Conservation (phyloP, 805 yeast species). For the Saccharomycopsis fodiens region DNA sequence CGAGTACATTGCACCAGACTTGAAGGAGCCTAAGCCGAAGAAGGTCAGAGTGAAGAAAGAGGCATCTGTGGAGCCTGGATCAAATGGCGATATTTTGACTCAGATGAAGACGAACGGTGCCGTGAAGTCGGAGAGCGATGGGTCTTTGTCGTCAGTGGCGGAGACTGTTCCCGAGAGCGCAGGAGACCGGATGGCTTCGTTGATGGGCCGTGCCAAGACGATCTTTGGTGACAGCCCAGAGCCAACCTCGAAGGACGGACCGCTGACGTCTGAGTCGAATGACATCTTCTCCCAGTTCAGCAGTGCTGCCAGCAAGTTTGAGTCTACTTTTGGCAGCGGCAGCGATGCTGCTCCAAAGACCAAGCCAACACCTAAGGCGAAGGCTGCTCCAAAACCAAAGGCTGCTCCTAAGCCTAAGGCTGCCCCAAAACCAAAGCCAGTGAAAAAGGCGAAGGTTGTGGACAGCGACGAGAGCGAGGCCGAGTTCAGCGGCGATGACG, state of each 20-base stretch:
- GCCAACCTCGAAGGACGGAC: not conserved
- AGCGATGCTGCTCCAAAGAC: not conserved
- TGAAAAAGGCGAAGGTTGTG: constrained; percentile 7
- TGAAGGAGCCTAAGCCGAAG: constrained; percentile 14
- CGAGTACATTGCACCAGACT: constrained; percentile 16
- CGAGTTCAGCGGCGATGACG: constrained; percentile 2
- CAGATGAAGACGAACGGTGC: constrained; percentile 4
- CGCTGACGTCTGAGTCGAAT: constrained; percentile 5
- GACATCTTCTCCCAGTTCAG: constrained; percentile 19
- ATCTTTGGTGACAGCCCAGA: constrained; percentile 12
- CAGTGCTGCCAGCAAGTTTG: constrained; percentile 17
- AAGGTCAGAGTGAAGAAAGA: constrained; percentile 16
- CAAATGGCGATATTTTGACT: constrained; percentile 1
- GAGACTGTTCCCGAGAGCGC: constrained; percentile 5
- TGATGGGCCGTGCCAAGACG: constrained; percentile 18
- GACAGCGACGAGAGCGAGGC: constrained; percentile 2
- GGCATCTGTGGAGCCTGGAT: constrained; percentile 10
- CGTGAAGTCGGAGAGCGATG: constrained; percentile 4
- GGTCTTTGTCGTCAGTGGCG: not conserved
- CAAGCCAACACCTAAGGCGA: not conserved
- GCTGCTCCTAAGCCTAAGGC: not conserved
- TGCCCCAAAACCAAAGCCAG: constrained; percentile 6
- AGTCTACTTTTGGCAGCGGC: constrained; percentile 1
- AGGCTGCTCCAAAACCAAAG: not conserved
- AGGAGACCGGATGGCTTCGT: constrained; percentile 11